Evolutionary conservation across 768 basidiomycete species (phyloP).

Genomic region (Russula sp.): DNA sequence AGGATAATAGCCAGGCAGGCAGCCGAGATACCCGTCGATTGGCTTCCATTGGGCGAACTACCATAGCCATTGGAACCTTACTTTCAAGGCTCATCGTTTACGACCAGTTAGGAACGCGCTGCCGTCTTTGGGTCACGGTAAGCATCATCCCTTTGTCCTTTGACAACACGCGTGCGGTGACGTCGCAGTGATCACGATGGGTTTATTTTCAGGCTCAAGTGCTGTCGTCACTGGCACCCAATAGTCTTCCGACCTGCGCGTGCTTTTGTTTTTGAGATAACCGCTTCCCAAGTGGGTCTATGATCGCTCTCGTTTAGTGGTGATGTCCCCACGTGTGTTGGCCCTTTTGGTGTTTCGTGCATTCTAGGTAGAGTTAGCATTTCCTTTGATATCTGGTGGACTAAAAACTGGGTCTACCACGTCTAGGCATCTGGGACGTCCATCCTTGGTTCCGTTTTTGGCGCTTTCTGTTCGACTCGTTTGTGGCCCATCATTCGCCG

Average conservation of each 20-base stretch:
- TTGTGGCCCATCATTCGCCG: neutral
- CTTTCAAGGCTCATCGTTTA: neutral
- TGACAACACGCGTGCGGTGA: neutral
- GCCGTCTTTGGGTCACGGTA: neutral
- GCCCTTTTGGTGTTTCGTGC: neutral
- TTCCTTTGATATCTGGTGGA: neutral
- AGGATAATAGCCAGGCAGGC: neutral
- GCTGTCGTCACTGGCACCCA: neutral
- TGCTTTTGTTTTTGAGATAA: neutral
- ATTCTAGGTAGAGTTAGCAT: neutral
- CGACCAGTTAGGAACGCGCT: neutral
- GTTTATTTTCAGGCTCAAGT: neutral
- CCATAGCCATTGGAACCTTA: neutral
- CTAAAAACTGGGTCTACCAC: neutral
- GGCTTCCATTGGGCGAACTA: neutral
- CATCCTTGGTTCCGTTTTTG: neutral
- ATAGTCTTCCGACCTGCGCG: neutral
- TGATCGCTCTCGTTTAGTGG: neutral
- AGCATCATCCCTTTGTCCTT: neutral
- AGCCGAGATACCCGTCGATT: neutral
- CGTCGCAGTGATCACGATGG: neutral
- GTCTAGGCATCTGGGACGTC: neutral
- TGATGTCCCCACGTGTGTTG: neutral
- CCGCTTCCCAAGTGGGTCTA: neutral
- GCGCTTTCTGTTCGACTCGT: neutral